Evolutionary conservation across 805 yeast species (phyloP).

Genomic region (Ogataea chonburiensis): DNA sequence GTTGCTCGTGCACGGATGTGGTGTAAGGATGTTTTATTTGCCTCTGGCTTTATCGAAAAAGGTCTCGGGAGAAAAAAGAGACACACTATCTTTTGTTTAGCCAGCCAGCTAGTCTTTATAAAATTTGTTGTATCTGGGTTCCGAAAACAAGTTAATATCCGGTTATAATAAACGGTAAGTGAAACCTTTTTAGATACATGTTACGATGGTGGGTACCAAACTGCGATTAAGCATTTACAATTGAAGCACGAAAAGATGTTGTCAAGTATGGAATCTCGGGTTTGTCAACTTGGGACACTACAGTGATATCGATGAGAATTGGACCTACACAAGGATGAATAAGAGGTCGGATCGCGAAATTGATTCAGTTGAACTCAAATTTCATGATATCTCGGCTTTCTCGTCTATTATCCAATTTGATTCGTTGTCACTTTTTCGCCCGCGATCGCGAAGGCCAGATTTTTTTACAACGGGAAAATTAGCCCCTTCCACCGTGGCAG

Average conservation of each 20-base stretch:
- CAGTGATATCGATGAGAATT: neutral
- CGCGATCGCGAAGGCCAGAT: constrained; percentile 14
- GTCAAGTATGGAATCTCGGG: constrained; percentile 1
- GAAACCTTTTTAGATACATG: neutral
- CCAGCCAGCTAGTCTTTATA: constrained; percentile 10
- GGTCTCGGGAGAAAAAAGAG: constrained; percentile 16
- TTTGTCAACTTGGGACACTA: neutral
- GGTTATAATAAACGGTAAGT: constrained; percentile 15
- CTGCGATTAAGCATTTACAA: neutral
- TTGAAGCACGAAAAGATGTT: neutral
- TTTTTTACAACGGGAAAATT: constrained; percentile 5
- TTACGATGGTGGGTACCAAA: too few species aligned
- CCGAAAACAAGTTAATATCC: constrained; percentile 11
- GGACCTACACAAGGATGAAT: neutral
- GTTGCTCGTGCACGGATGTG: neutral
- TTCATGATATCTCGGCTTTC: neutral
- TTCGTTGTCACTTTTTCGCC: constrained; percentile 25
- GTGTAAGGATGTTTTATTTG: constrained; percentile 8
- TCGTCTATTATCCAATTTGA: constrained; percentile 18
- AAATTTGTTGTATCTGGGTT: constrained; percentile 9
- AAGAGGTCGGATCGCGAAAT: neutral
- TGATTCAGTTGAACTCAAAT: neutral
- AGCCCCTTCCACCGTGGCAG: constrained; percentile 2
- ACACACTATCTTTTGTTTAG: constrained; percentile 15
- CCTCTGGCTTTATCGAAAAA: constrained; percentile 8